Evolutionary conservation across 1,139 yeast genomes (phyloP).

Genomic region (Kluyveromyces marxianus): DNA sequence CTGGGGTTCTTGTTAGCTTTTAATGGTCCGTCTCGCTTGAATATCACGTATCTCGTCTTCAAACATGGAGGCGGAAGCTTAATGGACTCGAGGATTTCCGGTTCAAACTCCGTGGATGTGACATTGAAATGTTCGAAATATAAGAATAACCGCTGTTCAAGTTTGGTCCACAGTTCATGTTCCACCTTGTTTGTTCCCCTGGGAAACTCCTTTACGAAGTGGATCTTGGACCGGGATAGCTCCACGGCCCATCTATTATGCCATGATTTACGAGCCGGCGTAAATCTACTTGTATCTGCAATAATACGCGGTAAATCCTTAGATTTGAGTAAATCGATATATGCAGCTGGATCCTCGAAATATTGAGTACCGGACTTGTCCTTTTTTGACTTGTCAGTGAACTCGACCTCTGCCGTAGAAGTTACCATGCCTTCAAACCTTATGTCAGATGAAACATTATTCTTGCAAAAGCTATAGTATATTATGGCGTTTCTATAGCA

Average conservation of each 20-base stretch:
- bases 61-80: conserved; percentile 2
- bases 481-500: not conserved
- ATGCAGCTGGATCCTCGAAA: no score
- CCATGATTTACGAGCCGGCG: conserved; percentile 1
- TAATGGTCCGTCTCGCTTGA: conserved; percentile 1
- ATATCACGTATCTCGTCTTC: conserved; percentile 2
- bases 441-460: no score
- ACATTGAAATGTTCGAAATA: not conserved
- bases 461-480: not conserved
- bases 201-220: conserved; percentile 1
- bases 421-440: no score
- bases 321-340: not conserved
- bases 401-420: no score
- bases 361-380: no score
- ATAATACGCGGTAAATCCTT: not conserved
- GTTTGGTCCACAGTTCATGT: not conserved
- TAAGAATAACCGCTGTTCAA: not conserved
- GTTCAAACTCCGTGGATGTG: not conserved
- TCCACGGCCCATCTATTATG: conserved; percentile 1
- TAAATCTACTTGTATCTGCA: not conserved
- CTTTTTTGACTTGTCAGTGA: no score
- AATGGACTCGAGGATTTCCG: not conserved
- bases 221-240: not conserved
- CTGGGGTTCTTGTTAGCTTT: conserved; percentile 3
- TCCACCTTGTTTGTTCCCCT: not conserved